These are phyloP conservation scores for Baudoinia panamericana DNA, from an alignment of 495 filamentous ascomycete genomes.

Conservation along the genomic window DNA sequence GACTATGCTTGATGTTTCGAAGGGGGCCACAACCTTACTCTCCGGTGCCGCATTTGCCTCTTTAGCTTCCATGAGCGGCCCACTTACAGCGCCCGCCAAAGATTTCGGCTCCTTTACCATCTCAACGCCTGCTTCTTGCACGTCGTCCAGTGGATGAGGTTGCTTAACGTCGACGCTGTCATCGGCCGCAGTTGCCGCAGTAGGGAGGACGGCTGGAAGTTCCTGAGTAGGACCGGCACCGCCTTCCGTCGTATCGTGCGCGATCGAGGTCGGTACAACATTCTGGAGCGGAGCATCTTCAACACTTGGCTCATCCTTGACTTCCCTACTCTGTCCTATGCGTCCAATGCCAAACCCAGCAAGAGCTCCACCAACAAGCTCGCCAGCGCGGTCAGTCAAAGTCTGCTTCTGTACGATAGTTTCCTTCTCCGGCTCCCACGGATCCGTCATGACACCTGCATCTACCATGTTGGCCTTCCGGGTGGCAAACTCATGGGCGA, in stretches of 20 bases:
- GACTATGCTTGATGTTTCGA: slow-evolving; percentile 31
- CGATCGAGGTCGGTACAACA: too few relatives aligned
- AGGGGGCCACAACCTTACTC: slow-evolving; percentile 23
- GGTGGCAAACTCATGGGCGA: slow-evolving; percentile 7
- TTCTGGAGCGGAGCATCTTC: not conserved
- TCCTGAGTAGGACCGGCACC: too few relatives aligned
- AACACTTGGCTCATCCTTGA: slow-evolving; percentile 1
- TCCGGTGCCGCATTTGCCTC: not conserved
- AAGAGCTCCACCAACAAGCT: slow-evolving; percentile 18
- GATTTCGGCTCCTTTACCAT: slow-evolving; percentile 1
- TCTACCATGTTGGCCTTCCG: slow-evolving; percentile 39
- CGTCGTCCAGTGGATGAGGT: too few relatives aligned
- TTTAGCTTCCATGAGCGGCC: not conserved
- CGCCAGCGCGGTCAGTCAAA: slow-evolving; percentile 4
- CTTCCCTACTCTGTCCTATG: not conserved
- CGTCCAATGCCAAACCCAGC: slow-evolving; percentile 21
- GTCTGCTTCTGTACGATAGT: slow-evolving; percentile 5
- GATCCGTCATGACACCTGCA: slow-evolving; percentile 78
- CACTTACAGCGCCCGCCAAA: not conserved
- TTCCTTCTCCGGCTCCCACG: slow-evolving; percentile 37
- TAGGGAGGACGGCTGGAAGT: too few relatives aligned
- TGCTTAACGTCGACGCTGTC: too few relatives aligned
- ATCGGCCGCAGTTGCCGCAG: too few relatives aligned
- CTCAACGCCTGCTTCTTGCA: too few relatives aligned
- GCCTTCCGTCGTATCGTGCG: too few relatives aligned